phyloP scores from a whole-genome alignment of 2,329 filamentous ascomycete genomes.

The Epichloe festucae region DNA sequence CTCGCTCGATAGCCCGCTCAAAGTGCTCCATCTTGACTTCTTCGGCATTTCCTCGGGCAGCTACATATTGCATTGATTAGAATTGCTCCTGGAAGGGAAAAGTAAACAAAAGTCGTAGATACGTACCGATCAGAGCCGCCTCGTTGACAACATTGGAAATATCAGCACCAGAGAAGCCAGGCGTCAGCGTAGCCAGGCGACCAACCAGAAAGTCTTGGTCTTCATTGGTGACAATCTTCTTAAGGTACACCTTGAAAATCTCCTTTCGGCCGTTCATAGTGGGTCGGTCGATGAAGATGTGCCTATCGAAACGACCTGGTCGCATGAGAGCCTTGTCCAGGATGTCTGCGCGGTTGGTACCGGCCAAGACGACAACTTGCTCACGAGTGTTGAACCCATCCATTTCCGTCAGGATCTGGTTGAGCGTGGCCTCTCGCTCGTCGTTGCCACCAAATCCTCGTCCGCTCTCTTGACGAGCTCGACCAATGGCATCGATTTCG shows the following conservation, averaged over 20 bases:
- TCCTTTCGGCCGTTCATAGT: constrained; percentile 95
- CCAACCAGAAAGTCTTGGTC: constrained; percentile 80
- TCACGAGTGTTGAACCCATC: constrained; percentile 96
- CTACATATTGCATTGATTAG: constrained; percentile 30
- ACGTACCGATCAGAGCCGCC: constrained; percentile 83
- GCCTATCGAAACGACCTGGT: constrained; percentile 90
- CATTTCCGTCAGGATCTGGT: constrained; percentile 98
- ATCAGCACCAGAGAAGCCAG: constrained; percentile 93
- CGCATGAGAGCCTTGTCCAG: constrained; percentile 93
- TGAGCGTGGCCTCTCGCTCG: constrained; percentile 90
- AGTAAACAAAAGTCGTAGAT: constrained; percentile 17
- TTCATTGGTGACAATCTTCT: constrained; percentile 88
- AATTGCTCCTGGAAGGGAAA: not conserved
- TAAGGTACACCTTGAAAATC: constrained; percentile 88
- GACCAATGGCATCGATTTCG: constrained; percentile 96
- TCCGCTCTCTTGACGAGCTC: constrained; percentile 70
- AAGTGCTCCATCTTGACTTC: constrained; percentile 83
- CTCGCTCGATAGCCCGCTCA: constrained; percentile 93
- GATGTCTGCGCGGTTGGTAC: constrained; percentile 90
- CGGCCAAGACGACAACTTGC: constrained; percentile 90
- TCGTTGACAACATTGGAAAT: constrained; percentile 99
- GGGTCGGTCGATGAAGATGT: constrained; percentile 87
- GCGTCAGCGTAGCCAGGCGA: constrained; percentile 80
- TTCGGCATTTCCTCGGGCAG: constrained; percentile 69
- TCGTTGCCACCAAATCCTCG: constrained; percentile 74